Evolutionary conservation across 768 basidiomycete genomes (phyloP).

Genomic region (Neoboletus subvelutipes): DNA sequence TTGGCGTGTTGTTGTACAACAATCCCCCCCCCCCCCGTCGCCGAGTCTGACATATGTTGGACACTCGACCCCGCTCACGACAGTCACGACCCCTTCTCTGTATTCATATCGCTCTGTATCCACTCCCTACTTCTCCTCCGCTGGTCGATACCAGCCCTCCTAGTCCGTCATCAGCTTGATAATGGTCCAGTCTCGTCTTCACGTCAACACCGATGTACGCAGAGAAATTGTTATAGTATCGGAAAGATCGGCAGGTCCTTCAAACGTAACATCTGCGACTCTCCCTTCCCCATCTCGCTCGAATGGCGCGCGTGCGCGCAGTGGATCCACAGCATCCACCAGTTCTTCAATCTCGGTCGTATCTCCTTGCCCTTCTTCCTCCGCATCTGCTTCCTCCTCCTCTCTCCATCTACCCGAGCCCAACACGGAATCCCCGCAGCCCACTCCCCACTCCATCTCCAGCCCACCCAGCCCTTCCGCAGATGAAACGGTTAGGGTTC

Average conservation of each 20-base stretch:
- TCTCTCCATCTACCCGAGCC: constrained; percentile 44
- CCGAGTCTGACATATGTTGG: constrained; percentile 22
- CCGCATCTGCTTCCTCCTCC: constrained; percentile 46
- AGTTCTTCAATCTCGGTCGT: constrained; percentile 55
- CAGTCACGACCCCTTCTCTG: constrained; percentile 30
- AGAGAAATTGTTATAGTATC: constrained; percentile 35
- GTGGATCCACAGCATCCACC: constrained; percentile 55
- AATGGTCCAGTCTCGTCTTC: constrained; percentile 48
- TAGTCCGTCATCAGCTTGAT: background rate
- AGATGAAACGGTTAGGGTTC: constrained; percentile 50
- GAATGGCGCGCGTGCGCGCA: constrained; percentile 40
- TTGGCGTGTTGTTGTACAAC: constrained; percentile 25
- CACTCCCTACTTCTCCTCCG: background rate
- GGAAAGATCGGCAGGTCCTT: constrained; percentile 30
- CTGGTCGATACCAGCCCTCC: too few species aligned
- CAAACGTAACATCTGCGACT: constrained; percentile 28
- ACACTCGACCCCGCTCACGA: constrained; percentile 23
- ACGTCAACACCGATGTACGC: constrained; percentile 47
- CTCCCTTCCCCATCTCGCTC: constrained; percentile 14
- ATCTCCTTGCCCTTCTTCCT: constrained; percentile 54
- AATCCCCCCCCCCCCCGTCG: background rate
- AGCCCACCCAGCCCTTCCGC: constrained; percentile 43
- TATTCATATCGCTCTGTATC: constrained; percentile 25
- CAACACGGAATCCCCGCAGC: constrained; percentile 31
- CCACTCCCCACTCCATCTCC: constrained; percentile 12